Evolutionary conservation across 2,329 filamentous ascomycete genomes (phyloP).

Genomic region (Lachnellula subtilissima): DNA sequence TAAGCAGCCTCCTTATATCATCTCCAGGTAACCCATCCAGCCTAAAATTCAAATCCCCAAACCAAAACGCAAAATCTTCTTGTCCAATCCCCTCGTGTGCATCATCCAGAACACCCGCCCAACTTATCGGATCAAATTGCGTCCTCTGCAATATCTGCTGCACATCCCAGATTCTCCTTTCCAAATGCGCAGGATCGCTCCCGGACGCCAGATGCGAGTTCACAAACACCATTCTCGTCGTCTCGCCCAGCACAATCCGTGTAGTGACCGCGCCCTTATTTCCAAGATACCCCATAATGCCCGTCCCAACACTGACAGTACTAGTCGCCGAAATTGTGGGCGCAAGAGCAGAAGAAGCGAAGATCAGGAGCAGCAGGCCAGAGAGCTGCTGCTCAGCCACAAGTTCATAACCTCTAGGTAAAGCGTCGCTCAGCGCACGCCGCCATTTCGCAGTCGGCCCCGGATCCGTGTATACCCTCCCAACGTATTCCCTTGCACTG

Average conservation of each 20-base stretch:
- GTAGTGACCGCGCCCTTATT: conserved; percentile 90
- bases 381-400: conserved; percentile 81
- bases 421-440: conserved; percentile 62
- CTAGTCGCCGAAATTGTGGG: conserved; percentile 76
- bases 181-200: conserved; percentile 68
- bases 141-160: conserved; percentile 71
- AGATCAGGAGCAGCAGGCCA: conserved; percentile 78
- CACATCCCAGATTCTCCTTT: conserved; percentile 83
- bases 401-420: conserved; percentile 73
- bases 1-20: conserved; percentile 80
- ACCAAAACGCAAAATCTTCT: conserved; percentile 93
- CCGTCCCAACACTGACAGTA: conserved; percentile 79
- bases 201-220: conserved; percentile 91
- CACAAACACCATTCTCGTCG: conserved; percentile 81
- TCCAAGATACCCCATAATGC: conserved; percentile 86
- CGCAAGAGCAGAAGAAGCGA: conserved; percentile 72
- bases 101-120: conserved; percentile 60
- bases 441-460: conserved; percentile 75
- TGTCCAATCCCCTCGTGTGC: conserved; percentile 70
- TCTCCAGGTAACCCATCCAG: conserved; percentile 83
- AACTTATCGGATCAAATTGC: conserved; percentile 69
- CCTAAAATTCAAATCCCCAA: conserved; percentile 93
- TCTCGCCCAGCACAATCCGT: conserved; percentile 80
- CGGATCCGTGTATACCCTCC: conserved; percentile 66
- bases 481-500: conserved; percentile 72